Percentiles rank a stretch among this genome's conserved stretches.
phyloP scores from a whole-genome alignment of 1,139 yeast species.

The Yamadazyma oceani region DNA sequence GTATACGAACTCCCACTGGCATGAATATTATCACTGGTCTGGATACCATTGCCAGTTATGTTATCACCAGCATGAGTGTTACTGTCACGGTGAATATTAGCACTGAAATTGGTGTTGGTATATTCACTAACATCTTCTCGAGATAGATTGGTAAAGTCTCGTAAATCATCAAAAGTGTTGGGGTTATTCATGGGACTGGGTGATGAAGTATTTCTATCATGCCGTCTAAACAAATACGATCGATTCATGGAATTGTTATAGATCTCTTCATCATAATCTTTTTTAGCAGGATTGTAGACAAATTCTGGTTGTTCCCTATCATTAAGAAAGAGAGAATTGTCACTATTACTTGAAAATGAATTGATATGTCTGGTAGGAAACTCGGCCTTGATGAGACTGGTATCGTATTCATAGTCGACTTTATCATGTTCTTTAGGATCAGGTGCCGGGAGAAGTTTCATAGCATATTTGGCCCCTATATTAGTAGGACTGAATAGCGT shows the following conservation, averaged over 20 bases:
- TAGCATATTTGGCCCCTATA: conserved; percentile 41
- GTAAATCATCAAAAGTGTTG: background rate
- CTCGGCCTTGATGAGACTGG: conserved; percentile 12
- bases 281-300: conserved; percentile 21
- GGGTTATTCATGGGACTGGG: conserved; percentile 12
- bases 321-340: conserved; percentile 18
- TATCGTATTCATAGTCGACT: conserved; percentile 26
- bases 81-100: no score
- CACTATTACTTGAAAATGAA: conserved; percentile 23
- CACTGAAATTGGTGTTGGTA: conserved; percentile 4
- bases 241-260: conserved; percentile 15
- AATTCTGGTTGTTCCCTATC: conserved; percentile 21
- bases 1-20: background rate
- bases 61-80: no score
- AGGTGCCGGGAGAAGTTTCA: conserved; percentile 30
- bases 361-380: conserved; percentile 18
- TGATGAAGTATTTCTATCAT: conserved; percentile 10
- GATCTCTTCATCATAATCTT: conserved; percentile 20
- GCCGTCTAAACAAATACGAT: conserved; percentile 18
- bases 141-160: conserved; percentile 1
- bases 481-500: conserved; percentile 34
- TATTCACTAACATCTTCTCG: conserved; percentile 2
- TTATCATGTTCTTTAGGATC: conserved; percentile 12
- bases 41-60: no score
- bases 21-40: background rate